Conservation (phyloP, 495 filamentous ascomycete species). For the Aspergillus nidulans region DNA sequence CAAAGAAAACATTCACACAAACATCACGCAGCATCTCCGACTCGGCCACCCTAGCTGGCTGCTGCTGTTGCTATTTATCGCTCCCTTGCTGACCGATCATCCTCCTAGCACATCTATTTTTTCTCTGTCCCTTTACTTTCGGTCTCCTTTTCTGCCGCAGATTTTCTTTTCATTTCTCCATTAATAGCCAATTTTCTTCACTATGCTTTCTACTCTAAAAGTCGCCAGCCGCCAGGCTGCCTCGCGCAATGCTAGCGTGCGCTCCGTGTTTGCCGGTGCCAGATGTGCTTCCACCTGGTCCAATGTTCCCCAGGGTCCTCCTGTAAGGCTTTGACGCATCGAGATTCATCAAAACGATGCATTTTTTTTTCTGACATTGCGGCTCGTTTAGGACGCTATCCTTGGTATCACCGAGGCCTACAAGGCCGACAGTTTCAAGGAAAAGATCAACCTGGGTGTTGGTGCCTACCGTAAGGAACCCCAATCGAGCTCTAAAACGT, state of each 20-base stretch:
- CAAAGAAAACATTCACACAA: conserved; percentile 28
- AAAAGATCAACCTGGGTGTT: conserved; percentile 96
- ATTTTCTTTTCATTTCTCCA: conserved; percentile 13
- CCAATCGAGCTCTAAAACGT: not conserved
- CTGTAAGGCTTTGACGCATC: conserved; percentile 57
- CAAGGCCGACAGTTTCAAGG: conserved; percentile 85
- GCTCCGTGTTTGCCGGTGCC: conserved; percentile 48
- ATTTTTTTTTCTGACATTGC: conserved; percentile 33
- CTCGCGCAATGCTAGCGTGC: conserved; percentile 41
- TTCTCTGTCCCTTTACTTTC: conserved; percentile 18
- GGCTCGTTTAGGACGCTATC: conserved; percentile 60
- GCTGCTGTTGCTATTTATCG: conserved; percentile 19
- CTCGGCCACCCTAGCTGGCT: not conserved
- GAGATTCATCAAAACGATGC: conserved; percentile 2
- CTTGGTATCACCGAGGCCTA: conserved; percentile 98
- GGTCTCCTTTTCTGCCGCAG: conserved; percentile 13
- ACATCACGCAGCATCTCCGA: conserved; percentile 30
- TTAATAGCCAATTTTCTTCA: conserved; percentile 9
- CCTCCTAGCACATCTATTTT: conserved; percentile 9
- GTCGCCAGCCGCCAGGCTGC: conserved; percentile 52
- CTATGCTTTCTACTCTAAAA: conserved; percentile 56
- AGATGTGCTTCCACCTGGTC: conserved; percentile 81
- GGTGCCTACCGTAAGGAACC: conserved; percentile 47
- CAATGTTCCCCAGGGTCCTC: conserved; percentile 86
- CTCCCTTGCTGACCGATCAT: conserved; percentile 15